A percentile compares a stretch with the other conserved stretches of the same genome.
phyloP scores from a whole-genome alignment of 192 early-diverging fungal genomes.

The Helicostylum pulchrum region DNA sequence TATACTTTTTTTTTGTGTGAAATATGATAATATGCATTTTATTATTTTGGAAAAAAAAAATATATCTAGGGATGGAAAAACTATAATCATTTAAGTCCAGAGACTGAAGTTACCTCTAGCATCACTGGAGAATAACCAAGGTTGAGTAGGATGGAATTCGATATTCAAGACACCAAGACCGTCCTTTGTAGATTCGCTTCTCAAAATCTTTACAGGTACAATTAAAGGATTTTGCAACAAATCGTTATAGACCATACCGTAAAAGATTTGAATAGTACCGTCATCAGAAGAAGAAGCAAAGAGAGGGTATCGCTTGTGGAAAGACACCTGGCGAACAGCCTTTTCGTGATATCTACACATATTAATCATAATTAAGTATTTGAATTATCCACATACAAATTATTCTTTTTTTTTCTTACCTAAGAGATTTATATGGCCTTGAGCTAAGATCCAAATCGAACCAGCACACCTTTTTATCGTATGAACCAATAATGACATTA shows the following conservation, averaged over 20 bases:
- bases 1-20: no score
- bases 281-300: slow-evolving; percentile 94
- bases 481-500: slow-evolving; percentile 93
- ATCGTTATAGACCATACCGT: slow-evolving; percentile 97
- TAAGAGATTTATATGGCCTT: slow-evolving; percentile 90
- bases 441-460: slow-evolving; percentile 93
- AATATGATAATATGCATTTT: no score
- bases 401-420: slow-evolving; percentile 35
- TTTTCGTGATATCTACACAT: slow-evolving; percentile 68
- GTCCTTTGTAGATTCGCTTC: slow-evolving; percentile 69
- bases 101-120: slow-evolving; percentile 88
- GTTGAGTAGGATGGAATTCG: slow-evolving; percentile 94
- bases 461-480: slow-evolving; percentile 94
- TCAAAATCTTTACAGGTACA: slow-evolving; percentile 95
- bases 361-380: neutral
- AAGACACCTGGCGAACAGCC: slow-evolving; percentile 87
- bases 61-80: neutral
- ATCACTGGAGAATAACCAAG: slow-evolving; percentile 93
- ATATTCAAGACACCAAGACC: slow-evolving; percentile 47
- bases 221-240: slow-evolving; percentile 96
- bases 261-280: slow-evolving; percentile 92
- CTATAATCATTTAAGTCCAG: slow-evolving; percentile 58
- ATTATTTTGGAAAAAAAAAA: neutral
- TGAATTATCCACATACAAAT: neutral
- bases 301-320: slow-evolving; percentile 85